Evolutionary conservation across 2,329 filamentous ascomycete species (phyloP).

Genomic region (Botrytis galanthina): DNA sequence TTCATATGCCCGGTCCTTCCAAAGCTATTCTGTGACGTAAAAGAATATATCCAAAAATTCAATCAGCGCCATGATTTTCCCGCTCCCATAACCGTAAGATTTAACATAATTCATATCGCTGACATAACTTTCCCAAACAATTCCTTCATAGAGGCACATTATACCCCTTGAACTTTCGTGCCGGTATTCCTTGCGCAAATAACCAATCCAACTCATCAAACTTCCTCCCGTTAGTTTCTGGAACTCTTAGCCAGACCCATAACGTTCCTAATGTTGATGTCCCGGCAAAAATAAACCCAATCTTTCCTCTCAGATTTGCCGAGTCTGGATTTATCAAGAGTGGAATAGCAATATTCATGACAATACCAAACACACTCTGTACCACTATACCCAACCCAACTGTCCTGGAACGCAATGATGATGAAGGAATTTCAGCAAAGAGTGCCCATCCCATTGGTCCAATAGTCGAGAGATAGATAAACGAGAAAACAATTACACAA

Average conservation of each 20-base stretch:
- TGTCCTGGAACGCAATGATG: conserved; percentile 12
- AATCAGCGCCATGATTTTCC: background rate
- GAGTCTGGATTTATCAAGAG: conserved; percentile 19
- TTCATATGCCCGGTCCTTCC: background rate
- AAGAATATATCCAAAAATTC: too few relatives aligned
- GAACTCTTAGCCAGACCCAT: conserved; percentile 17
- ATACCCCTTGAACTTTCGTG: conserved; percentile 16
- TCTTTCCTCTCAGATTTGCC: conserved; percentile 16
- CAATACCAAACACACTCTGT: conserved; percentile 16
- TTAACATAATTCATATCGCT: conserved; percentile 3
- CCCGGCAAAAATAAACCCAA: conserved; percentile 19
- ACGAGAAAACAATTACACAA: conserved; percentile 18
- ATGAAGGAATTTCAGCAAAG: conserved; percentile 18
- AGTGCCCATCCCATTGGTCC: conserved; percentile 19
- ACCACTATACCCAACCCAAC: conserved; percentile 19
- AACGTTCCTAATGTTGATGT: background rate
- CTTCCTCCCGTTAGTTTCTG: conserved; percentile 11
- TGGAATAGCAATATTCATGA: conserved; percentile 19
- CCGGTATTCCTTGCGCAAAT: conserved; percentile 14
- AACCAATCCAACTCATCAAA: conserved; percentile 20
- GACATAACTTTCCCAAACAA: background rate
- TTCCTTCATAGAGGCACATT: conserved; percentile 1
- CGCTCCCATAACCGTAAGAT: background rate
- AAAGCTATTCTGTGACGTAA: background rate
- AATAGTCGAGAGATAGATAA: conserved; percentile 16